These are phyloP conservation scores for Capniomyces stellatus DNA, from an alignment of 371 early-diverging fungal genomes.

Conservation along the genomic window DNA sequence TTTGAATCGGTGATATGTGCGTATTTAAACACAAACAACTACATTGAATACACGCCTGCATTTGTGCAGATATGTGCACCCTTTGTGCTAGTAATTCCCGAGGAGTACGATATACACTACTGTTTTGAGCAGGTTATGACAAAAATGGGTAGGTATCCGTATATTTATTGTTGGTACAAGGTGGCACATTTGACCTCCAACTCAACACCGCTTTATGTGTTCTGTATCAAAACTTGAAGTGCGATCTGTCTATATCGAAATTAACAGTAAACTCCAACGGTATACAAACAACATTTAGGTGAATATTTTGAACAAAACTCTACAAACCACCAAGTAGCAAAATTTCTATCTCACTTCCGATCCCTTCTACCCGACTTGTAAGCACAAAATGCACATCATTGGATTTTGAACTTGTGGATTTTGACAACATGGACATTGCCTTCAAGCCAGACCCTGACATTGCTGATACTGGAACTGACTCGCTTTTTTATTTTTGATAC, in stretches of 20 bases:
- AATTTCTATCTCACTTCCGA: background rate
- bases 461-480: no score
- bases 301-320: background rate
- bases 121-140: slow-evolving; percentile 59
- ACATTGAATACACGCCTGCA: slow-evolving; percentile 54
- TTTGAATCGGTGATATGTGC: slow-evolving; percentile 73
- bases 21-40: slow-evolving; percentile 55
- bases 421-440: no score
- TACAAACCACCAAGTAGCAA: slow-evolving; percentile 1
- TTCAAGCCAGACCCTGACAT: no score
- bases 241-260: no score
- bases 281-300: no score
- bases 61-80: slow-evolving; percentile 70
- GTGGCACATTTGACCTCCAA: no score
- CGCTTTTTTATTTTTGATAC: slow-evolving; percentile 3
- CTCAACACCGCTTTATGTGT: no score
- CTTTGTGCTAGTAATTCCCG: slow-evolving; percentile 49
- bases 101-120: slow-evolving; percentile 63
- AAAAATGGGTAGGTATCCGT: slow-evolving; percentile 36
- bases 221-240: no score
- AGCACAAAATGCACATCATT: background rate
- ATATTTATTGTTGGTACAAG: background rate
- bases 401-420: no score
- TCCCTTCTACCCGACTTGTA: background rate
- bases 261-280: no score